phyloP scores from a whole-genome alignment of 164 flowering plant species.

The grape (Vitis vinifera) region ASM3070453v1 NC_081805.1:20679501-20680000 shows the following conservation, averaged over 20 bases:
- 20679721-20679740: constrained; percentile 38
- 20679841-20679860: constrained; percentile 5
- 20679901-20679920: background rate
- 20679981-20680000: background rate
- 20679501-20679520: constrained; percentile 59
- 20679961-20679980: constrained; percentile 9
- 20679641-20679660: constrained; percentile 41
- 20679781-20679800: background rate
- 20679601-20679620: constrained; percentile 26
- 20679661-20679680: constrained; percentile 39
- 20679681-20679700: constrained; percentile 44
- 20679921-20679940: constrained; percentile 1
- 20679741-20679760: constrained; percentile 16
- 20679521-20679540: constrained; percentile 52
- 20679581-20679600: constrained; percentile 36
- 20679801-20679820: constrained; percentile 3
- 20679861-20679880: constrained; percentile 4
- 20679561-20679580: constrained; percentile 31
- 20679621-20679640: constrained; percentile 48
- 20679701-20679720: constrained; percentile 40
- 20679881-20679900: constrained; percentile 6
- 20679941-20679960: background rate
- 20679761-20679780: background rate
- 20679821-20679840: background rate
- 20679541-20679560: constrained; percentile 39